Evolutionary conservation across 768 basidiomycete genomes (phyloP).

Genomic region (Phaeolepiota aurea): DNA sequence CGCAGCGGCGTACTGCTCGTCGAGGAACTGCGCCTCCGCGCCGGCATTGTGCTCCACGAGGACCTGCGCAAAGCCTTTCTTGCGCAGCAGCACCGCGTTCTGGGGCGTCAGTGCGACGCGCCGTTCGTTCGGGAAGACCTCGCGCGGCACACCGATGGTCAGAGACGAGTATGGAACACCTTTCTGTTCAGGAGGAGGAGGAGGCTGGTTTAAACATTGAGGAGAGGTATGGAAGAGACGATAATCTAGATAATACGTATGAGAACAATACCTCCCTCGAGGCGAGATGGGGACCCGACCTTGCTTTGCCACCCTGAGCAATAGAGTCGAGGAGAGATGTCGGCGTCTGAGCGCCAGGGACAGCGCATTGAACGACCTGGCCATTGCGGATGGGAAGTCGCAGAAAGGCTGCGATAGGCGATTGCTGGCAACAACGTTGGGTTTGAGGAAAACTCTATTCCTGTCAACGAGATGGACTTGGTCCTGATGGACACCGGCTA

Average conservation of each 20-base stretch:
- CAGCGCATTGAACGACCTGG: constrained; percentile 18
- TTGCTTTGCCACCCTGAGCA: too few relatives aligned
- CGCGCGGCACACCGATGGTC: constrained; percentile 69
- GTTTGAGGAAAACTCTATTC: too few relatives aligned
- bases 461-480: too few relatives aligned
- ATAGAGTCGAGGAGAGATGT: constrained; percentile 13
- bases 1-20: constrained; percentile 71
- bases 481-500: too few relatives aligned
- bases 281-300: too few relatives aligned
- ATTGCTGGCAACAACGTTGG: too few relatives aligned
- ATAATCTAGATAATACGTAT: too few relatives aligned
- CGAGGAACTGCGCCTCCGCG: constrained; percentile 65
- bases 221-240: constrained; percentile 24
- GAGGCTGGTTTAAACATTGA: constrained; percentile 15
- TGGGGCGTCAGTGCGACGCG: constrained; percentile 79
- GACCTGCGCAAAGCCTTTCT: constrained; percentile 75
- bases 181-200: constrained; percentile 19
- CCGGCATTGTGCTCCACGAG: constrained; percentile 72
- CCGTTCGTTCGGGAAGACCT: constrained; percentile 70
- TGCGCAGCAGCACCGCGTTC: constrained; percentile 64
- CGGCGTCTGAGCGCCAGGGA: constrained; percentile 16
- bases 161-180: constrained; percentile 62
- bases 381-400: too few relatives aligned
- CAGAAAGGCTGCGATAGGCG: too few relatives aligned
- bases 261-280: too few relatives aligned